Conservation (phyloP, 2,329 filamentous ascomycete genomes). For the Phialophora macrospora region DNA sequence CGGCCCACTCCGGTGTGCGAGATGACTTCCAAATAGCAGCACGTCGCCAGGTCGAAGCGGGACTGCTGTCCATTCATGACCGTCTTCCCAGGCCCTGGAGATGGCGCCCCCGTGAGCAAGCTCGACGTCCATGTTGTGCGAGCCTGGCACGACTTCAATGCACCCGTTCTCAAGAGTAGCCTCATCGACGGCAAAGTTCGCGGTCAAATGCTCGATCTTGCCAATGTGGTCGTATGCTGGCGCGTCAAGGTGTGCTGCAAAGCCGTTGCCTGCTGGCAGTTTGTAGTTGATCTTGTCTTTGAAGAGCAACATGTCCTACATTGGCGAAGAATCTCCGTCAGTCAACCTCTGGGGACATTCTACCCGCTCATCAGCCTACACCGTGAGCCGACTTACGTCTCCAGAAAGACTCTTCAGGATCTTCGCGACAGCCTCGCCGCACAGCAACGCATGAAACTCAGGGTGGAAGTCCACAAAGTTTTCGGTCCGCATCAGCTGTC, state of each 20-base stretch:
- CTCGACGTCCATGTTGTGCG: slow-evolving; percentile 45
- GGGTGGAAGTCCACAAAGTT: slow-evolving; percentile 44
- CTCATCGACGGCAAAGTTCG: slow-evolving; percentile 44
- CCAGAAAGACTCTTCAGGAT: slow-evolving; percentile 42
- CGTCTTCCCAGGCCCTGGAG: slow-evolving; percentile 41
- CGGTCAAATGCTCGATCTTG: slow-evolving; percentile 46
- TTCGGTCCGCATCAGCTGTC: slow-evolving; percentile 45
- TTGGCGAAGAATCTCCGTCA: background rate
- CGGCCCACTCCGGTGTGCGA: slow-evolving; percentile 43
- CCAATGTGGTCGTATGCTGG: slow-evolving; percentile 47
- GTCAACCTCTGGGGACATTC: background rate
- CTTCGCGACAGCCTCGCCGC: slow-evolving; percentile 39
- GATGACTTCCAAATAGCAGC: slow-evolving; percentile 45
- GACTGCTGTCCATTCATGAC: slow-evolving; percentile 43
- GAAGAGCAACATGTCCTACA: slow-evolving; percentile 45
- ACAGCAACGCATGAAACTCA: slow-evolving; percentile 41
- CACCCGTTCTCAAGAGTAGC: slow-evolving; percentile 44
- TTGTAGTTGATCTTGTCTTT: slow-evolving; percentile 50
- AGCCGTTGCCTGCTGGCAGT: slow-evolving; percentile 44
- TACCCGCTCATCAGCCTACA: background rate
- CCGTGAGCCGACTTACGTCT: slow-evolving; percentile 35
- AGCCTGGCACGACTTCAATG: slow-evolving; percentile 45
- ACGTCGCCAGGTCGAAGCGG: slow-evolving; percentile 43
- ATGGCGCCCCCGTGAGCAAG: slow-evolving; percentile 43
- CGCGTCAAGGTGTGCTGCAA: slow-evolving; percentile 45